These are phyloP conservation scores for Tuber aestivum DNA, from an alignment of 495 filamentous ascomycete species.

Conservation along the genomic window DNA sequence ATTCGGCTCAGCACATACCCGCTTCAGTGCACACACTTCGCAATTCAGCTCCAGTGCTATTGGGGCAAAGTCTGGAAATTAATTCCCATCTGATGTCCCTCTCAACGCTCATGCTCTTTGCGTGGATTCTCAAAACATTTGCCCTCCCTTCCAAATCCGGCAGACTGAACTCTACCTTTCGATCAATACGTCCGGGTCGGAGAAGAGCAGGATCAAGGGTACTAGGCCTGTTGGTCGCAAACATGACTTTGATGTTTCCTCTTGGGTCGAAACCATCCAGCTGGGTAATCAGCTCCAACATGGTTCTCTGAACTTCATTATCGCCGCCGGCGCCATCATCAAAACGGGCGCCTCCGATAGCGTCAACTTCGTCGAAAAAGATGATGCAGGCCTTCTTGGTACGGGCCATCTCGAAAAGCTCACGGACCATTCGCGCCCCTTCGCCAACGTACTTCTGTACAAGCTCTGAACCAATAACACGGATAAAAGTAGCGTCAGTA, in stretches of 20 bases:
- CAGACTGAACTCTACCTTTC: conserved; percentile 97
- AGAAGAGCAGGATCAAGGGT: conserved; percentile 94
- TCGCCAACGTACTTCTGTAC: conserved; percentile 99
- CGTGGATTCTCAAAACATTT: conserved; percentile 96
- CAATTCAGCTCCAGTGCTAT: conserved; percentile 91
- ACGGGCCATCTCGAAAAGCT: conserved; percentile 98
- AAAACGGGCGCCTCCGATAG: conserved; percentile 94
- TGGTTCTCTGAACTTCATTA: conserved; percentile 98
- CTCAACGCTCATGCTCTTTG: conserved; percentile 99
- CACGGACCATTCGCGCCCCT: conserved; percentile 94
- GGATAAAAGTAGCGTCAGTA: conserved; percentile 97
- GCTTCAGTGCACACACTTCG: conserved; percentile 46
- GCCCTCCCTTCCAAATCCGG: conserved; percentile 94
- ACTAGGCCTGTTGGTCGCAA: conserved; percentile 93
- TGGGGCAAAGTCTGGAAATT: conserved; percentile 92
- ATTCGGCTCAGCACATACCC: conserved; percentile 24
- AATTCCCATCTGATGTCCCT: conserved; percentile 98
- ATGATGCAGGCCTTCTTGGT: conserved; percentile 99
- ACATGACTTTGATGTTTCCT: conserved; percentile 99
- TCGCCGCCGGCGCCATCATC: conserved; percentile 97
- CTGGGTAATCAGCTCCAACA: conserved; percentile 97
- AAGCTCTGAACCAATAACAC: conserved; percentile 92
- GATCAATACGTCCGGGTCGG: conserved; percentile 94
- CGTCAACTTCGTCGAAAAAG: conserved; percentile 99
- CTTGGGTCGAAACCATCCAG: conserved; percentile 94